Percentiles rank a stretch among this genome's conserved stretches.
Conservation (phyloP, 768 basidiomycete species). For the Boletus rufocinnamomeus region DNA sequence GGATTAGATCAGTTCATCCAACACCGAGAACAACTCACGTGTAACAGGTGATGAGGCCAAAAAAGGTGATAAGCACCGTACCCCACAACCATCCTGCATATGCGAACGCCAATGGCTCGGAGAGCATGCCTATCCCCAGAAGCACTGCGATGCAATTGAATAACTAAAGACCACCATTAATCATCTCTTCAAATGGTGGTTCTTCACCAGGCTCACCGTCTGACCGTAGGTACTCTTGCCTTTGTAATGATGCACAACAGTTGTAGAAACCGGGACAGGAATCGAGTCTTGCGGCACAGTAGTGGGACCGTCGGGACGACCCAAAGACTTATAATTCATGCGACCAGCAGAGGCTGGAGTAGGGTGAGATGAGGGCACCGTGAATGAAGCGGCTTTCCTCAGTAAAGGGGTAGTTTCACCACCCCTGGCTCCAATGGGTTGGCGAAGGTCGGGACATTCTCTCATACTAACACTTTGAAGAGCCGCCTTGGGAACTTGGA, state of each 20-base stretch:
- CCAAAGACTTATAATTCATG: background rate
- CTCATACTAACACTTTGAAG: conserved; percentile 24
- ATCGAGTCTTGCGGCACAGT: conserved; percentile 4
- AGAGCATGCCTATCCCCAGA: conserved; percentile 86
- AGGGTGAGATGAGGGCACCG: conserved; percentile 17
- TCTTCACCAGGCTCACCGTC: conserved; percentile 47
- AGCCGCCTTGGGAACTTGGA: conserved; percentile 21
- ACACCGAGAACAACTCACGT: conserved; percentile 56
- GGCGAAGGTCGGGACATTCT: background rate
- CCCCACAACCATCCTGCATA: conserved; percentile 90
- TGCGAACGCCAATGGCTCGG: conserved; percentile 88
- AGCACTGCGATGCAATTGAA: conserved; percentile 88
- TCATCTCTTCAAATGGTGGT: background rate
- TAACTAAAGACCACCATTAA: conserved; percentile 47
- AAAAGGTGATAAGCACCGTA: conserved; percentile 68
- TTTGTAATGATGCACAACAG: conserved; percentile 32
- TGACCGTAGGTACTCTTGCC: conserved; percentile 76
- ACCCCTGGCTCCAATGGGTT: background rate
- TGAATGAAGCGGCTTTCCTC: conserved; percentile 40
- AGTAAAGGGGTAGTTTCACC: conserved; percentile 43
- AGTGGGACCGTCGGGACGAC: background rate
- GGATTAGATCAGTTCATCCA: conserved; percentile 6
- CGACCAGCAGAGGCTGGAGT: background rate
- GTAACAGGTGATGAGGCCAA: conserved; percentile 83
- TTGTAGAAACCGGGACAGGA: conserved; percentile 3